Base-by-base conservation (phyloP, 345 rosid genomes). In the Balakata baccata region DNA sequence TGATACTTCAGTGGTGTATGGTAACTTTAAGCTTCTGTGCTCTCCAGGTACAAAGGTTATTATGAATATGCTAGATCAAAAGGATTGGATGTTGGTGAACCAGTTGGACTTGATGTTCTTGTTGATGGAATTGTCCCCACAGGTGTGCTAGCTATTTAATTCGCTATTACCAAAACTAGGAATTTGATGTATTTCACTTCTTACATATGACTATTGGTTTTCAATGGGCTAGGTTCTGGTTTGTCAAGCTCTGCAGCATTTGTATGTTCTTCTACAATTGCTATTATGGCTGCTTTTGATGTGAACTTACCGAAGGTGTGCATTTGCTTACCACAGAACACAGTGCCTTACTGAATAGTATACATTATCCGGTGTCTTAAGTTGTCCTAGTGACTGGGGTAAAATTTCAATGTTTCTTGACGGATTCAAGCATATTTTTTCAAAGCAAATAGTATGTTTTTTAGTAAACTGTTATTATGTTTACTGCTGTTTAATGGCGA, bases 101-200 rank as follows among this genome's bases (percentile, higher is more conserved):
- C 87, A 0, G 92, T 90, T 68, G 98, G 97, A 69, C 94, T 96
- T 71, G 99, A 96, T 81, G 88, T 96, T 39, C 41, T 91, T 72
- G 83, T 96, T 73, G 98, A 96, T 75, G 98, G 99, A 75, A 90
- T 82, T 71, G 99, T 96, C 80, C 98, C 99, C 64, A 90, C 97
- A 80, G 97, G 99, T 92, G 12, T 6, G 10, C 34, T 45, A 54
- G 13, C 4, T 25, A 14, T 16, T 14, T 20, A 9, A 10, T 58
- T 58, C 22, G 13, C 37, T 22, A 1, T 3, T 46, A 8, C 12
- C n/a, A 50, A 14, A 9, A 45, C 17, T 66, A 23, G 49, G 46
- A 51, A 52, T 68, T 68, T 9, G 22, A 59, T 66, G 47, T 25
- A 16, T 10, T 64, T 22, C 10, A 45, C 52, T 70, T 75, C 45